A percentile compares a stretch with the other conserved stretches of the same genome.
phyloP scores from a whole-genome alignment of 192 early-diverging fungal genomes.

The Podila clonocystis region DNA sequence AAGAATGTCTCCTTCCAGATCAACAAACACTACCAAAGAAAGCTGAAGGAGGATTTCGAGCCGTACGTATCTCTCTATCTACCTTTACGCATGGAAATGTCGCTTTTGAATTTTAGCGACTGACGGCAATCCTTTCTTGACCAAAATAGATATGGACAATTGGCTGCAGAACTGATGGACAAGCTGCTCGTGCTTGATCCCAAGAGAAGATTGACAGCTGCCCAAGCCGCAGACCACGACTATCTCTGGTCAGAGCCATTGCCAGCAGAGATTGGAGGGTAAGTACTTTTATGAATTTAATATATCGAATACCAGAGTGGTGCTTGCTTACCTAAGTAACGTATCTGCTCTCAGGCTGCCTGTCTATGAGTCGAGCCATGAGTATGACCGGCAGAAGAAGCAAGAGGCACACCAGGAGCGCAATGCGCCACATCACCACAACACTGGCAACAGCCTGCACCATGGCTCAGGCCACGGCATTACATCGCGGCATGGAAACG shows the following conservation, averaged over 20 bases:
- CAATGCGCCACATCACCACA: constrained; percentile 18
- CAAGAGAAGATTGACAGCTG: constrained; percentile 73
- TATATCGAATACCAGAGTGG: not conserved
- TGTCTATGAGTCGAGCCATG: constrained; percentile 81
- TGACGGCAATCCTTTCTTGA: not conserved
- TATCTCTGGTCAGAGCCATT: constrained; percentile 82
- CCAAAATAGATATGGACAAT: constrained; percentile 55
- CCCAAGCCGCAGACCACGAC: constrained; percentile 80
- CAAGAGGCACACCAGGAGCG: constrained; percentile 44
- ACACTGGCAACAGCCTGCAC: constrained; percentile 5
- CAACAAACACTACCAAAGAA: constrained; percentile 61
- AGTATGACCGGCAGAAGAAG: constrained; percentile 72
- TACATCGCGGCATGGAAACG: constrained; percentile 13
- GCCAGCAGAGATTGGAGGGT: constrained; percentile 75
- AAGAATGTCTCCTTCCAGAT: constrained; percentile 53
- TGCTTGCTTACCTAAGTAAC: not conserved
- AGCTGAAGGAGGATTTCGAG: constrained; percentile 70
- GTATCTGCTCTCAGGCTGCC: constrained; percentile 58
- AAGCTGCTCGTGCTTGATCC: constrained; percentile 84
- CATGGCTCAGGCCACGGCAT: constrained; percentile 16
- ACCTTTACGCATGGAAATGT: not conserved
- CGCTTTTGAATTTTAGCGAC: not conserved
- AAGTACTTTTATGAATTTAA: constrained; percentile 22
- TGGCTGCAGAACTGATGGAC: constrained; percentile 80
- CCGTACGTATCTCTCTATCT: constrained; percentile 19